Evolutionary conservation across 306 rosid species (phyloP), one percentile per base, ranked within the genome.

Genomic region (Medicago ruthenica): DNA sequence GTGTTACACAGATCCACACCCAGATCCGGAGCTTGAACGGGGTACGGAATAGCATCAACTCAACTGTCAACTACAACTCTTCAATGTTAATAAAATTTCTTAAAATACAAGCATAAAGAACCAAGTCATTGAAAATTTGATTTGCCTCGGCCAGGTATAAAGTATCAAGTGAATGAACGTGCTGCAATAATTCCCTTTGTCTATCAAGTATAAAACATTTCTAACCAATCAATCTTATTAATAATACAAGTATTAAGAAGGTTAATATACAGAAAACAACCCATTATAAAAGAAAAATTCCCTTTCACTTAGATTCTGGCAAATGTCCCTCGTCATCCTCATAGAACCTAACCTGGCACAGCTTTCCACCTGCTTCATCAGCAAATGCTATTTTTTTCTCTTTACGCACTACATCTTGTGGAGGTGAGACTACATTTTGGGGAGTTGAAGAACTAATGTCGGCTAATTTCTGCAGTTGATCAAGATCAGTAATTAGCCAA

Each of bases 281-380:
- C 20, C 9, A 50, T 16, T 67, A 42, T 71, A 14, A 44, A 12
- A 61, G 45, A 14, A 20, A 1, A 63, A 17, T 59, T 41, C 65
- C 16, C 73, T 76, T 34, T 78, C 53, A 69, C 12, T 74, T 69
- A 10, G 79, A 57, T 59, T 81, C 84, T 60, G 77, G 20, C 77
- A 75, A 63, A 12, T 91, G 57, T 51, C 54, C 69, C 44, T 36
- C 60, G 2, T 83, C 89, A 42, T 86, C 83, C 71, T 89, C 87
- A 41, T 85, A 85, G 80, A 88, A 21, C 80, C 72, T 90, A 67
- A 92, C 88, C 63, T 92, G 89, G 77, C 98, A 90, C 44, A 96
- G 81, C 72, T 67, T 73, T 73, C 91, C 98, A 68, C 99, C 98
- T 17, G 90, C 89, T 90, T 96, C 99, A 88, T 96, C 99, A 2